Conservation (phyloP, 2,329 filamentous ascomycete genomes). For the Decorospora gaudefroyi region DNA sequence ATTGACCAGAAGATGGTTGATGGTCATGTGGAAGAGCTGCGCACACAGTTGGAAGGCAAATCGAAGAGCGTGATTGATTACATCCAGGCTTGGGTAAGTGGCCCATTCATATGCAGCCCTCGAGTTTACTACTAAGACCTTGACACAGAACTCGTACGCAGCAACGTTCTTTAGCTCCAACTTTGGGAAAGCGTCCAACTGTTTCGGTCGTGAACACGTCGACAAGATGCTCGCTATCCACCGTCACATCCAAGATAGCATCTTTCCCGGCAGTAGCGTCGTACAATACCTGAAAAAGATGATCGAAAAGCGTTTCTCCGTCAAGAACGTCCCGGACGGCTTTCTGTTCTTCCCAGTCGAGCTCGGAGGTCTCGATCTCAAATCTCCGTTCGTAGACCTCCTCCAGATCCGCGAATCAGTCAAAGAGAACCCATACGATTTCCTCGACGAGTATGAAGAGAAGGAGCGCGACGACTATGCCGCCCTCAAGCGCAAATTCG, state of each 20-base stretch:
- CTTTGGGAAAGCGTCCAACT: constrained; percentile 59
- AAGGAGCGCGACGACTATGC: constrained; percentile 45
- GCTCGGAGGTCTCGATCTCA: constrained; percentile 56
- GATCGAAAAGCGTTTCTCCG: constrained; percentile 59
- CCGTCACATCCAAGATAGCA: constrained; percentile 54
- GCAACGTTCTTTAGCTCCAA: constrained; percentile 59
- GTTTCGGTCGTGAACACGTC: constrained; percentile 58
- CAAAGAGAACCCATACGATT: constrained; percentile 43
- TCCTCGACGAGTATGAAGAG: constrained; percentile 52
- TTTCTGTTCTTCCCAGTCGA: constrained; percentile 60
- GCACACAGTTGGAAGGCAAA: constrained; percentile 36
- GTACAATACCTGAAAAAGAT: constrained; percentile 51
- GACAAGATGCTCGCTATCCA: constrained; percentile 59
- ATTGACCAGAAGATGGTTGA: constrained; percentile 44
- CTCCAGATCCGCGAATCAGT: constrained; percentile 50
- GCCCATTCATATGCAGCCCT: neutral
- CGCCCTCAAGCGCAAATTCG: constrained; percentile 36
- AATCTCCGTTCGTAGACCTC: constrained; percentile 57
- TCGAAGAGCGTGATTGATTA: constrained; percentile 42
- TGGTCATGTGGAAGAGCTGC: constrained; percentile 37
- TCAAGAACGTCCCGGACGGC: constrained; percentile 55
- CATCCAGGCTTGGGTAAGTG: constrained; percentile 31
- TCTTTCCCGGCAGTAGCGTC: constrained; percentile 50
- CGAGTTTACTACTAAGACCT: neutral
- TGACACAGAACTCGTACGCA: constrained; percentile 59